Conservation (phyloP, 2,329 filamentous ascomycete genomes). For the Microsporum audouinii region DNA sequence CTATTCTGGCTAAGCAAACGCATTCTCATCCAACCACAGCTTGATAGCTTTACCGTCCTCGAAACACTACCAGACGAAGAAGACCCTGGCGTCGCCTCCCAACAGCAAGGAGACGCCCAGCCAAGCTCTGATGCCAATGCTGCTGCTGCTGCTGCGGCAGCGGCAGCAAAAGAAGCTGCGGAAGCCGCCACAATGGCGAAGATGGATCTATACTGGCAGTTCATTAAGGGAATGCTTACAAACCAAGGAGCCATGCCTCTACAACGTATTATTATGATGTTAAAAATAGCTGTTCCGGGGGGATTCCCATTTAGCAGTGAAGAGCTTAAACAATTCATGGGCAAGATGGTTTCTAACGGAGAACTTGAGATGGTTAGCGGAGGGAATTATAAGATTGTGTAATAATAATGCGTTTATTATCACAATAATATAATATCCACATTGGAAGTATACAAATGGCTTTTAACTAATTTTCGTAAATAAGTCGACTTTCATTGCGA, state of each 20-base stretch:
- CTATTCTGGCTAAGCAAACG: conserved; percentile 52
- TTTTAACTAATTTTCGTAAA: no score
- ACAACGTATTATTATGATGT: conserved; percentile 78
- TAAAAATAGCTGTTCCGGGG: conserved; percentile 80
- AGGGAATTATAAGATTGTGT: conserved; percentile 53
- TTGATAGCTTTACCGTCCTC: conserved; percentile 46
- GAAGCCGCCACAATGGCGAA: conserved; percentile 55
- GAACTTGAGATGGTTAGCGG: conserved; percentile 55
- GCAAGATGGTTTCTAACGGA: conserved; percentile 61
- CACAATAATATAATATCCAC: not conserved
- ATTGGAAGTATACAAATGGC: not conserved
- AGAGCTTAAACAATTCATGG: conserved; percentile 70
- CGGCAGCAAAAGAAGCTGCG: conserved; percentile 34
- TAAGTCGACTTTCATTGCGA: no score
- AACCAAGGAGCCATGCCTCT: conserved; percentile 79
- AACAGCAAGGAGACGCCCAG: conserved; percentile 14
- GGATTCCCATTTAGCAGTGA: conserved; percentile 85
- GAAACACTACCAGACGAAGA: conserved; percentile 39
- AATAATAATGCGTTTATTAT: not conserved
- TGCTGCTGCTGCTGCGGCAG: conserved; percentile 32
- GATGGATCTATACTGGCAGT: conserved; percentile 72
- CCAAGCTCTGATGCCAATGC: conserved; percentile 17
- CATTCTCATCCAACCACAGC: conserved; percentile 38
- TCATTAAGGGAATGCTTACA: conserved; percentile 89
- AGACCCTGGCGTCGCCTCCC: conserved; percentile 12